Percentiles rank a stretch among this genome's conserved stretches.
Evolutionary conservation across 306 rosid genomes (phyloP).

Genomic region (Ormosia emarginata): DNA sequence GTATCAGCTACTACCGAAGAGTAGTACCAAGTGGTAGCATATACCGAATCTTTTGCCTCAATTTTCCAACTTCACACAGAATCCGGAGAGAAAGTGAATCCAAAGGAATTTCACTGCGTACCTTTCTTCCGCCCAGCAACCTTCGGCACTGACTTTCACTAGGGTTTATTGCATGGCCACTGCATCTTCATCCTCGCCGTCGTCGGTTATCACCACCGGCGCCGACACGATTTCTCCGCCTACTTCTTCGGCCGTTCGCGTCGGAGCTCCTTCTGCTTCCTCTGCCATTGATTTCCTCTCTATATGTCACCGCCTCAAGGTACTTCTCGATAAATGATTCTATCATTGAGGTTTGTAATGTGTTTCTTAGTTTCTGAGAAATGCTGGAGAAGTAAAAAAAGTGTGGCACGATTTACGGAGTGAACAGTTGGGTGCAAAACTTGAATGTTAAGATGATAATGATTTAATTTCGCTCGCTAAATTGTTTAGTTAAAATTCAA

Average conservation of each 20-base stretch:
- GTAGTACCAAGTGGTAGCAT: no score
- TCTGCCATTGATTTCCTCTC: slow-evolving; percentile 81
- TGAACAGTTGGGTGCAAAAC: neutral
- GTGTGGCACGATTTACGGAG: neutral
- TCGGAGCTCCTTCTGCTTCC: slow-evolving; percentile 44
- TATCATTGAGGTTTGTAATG: neutral
- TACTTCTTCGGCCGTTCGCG: slow-evolving; percentile 24
- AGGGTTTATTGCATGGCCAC: slow-evolving; percentile 34
- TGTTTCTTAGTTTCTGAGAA: neutral
- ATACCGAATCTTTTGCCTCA: no score
- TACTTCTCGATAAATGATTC: neutral
- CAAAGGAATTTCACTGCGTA: neutral
- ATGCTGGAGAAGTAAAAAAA: neutral
- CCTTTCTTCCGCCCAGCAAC: slow-evolving; percentile 10
- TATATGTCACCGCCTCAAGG: slow-evolving; percentile 80
- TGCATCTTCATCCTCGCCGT: slow-evolving; percentile 23
- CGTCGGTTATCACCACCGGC: slow-evolving; percentile 19
- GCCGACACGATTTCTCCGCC: slow-evolving; percentile 27
- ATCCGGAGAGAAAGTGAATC: neutral
- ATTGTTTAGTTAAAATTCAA: neutral
- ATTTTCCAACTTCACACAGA: neutral
- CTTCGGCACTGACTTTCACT: neutral
- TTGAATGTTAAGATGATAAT: neutral
- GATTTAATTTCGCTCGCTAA: neutral
- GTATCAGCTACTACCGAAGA: no score